Evolutionary conservation across 306 rosid species (phyloP), one percentile per base, ranked within the genome.

Genomic region (Citrullus amarus): DNA sequence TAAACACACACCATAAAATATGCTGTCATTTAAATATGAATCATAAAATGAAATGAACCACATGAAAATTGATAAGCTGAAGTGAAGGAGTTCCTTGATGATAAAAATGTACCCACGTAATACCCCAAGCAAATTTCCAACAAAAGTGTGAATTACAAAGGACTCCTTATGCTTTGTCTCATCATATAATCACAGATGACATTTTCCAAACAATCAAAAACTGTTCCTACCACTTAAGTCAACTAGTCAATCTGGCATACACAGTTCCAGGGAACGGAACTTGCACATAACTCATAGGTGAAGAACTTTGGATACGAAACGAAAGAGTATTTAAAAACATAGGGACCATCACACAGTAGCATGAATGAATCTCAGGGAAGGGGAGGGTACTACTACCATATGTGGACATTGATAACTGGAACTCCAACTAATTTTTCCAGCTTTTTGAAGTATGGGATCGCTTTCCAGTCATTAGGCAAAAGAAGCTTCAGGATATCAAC

Each of bases 401-500:
- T 92, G 77, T 95, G 98, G 78, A 95, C 89, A 79, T 95, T 95
- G 79, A 95, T 92, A 81, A 95, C 98, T 0, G 97, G 98, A 81
- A 95, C 98, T 77, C 98, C 98, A 69, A 95, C 92, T 75, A 95
- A 80, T 86, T 95, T 95, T 17, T 92, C 93, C 86, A 95, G 78
- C 88, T 88, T 92, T 90, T 91, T 91, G 86, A 95, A 95, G 89
- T 92, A 92, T 8, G 93, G 93, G 70, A 95, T 87, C 86, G 85
- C 92, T 87, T 88, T 89, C 98, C 98, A 95, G 86, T 85, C 86
- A 57, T 89, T 78, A 6, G 98, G 98, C 78, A 95, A 75, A 83
- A 92, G 91, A 78, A 90, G 96, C 91, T 92, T 95, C 81, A 95
- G 67, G 90, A 92, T 86, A 86, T 95, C 98, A 79, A 95, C 98